phyloP scores from a whole-genome alignment of 805 yeast genomes.

The Wickerhamomyces tratensis region DNA sequence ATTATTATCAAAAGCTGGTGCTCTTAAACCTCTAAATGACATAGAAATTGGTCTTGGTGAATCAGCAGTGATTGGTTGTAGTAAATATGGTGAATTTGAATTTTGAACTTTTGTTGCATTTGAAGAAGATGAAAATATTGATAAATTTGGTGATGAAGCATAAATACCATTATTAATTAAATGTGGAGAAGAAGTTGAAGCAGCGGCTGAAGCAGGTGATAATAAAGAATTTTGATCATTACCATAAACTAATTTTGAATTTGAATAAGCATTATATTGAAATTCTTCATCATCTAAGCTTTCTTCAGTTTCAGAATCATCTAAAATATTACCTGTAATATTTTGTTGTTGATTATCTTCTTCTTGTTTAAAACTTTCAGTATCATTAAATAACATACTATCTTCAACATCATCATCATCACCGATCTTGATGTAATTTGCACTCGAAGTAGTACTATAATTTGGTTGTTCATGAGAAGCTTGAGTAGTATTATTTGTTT shows the following conservation, averaged over 20 bases:
- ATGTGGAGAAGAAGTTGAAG: too few species aligned
- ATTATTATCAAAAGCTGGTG: constrained; percentile 42
- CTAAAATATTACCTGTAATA: background rate
- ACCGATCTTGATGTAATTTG: background rate
- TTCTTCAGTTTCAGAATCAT: too few species aligned
- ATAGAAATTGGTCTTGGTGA: constrained; percentile 26
- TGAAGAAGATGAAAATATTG: background rate
- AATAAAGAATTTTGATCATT: background rate
- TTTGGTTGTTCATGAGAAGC: background rate
- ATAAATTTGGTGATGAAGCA: background rate
- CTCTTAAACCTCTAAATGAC: constrained; percentile 56
- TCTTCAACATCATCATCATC: constrained; percentile 1
- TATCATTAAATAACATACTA: constrained; percentile 2
- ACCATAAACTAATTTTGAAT: too few species aligned
- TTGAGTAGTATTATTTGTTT: background rate
- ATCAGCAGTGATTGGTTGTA: background rate
- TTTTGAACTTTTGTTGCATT: background rate
- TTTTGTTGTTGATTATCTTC: too few species aligned
- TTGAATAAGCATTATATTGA: too few species aligned
- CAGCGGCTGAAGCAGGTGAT: constrained; percentile 1
- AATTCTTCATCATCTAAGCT: too few species aligned
- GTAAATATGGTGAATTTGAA: background rate
- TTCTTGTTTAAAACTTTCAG: too few species aligned
- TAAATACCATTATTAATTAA: too few species aligned
- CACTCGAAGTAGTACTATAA: too few species aligned